phyloP scores from a whole-genome alignment of 2,329 filamentous ascomycete species.

The Alternaria hordeiaustralica region DNA sequence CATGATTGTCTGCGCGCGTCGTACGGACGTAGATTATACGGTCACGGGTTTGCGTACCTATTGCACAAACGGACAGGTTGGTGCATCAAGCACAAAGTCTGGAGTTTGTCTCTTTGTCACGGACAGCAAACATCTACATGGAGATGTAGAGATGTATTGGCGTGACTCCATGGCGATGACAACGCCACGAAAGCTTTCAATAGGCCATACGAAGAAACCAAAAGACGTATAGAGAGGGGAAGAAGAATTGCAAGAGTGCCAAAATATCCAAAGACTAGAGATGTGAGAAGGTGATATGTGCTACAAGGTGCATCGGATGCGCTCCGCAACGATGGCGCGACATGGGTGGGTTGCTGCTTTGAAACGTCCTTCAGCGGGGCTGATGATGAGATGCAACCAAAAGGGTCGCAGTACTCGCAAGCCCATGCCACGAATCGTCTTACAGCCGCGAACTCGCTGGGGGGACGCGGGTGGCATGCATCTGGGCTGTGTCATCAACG shows the following conservation, averaged over 20 bases:
- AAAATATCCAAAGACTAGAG: slow-evolving; percentile 15
- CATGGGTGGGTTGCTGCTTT: slow-evolving; percentile 26
- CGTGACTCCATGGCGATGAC: slow-evolving; percentile 38
- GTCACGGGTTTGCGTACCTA: not conserved
- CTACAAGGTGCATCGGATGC: slow-evolving; percentile 8
- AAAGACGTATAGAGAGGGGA: not conserved
- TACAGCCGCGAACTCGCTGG: slow-evolving; percentile 17
- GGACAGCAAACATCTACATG: slow-evolving; percentile 26
- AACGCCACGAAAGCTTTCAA: slow-evolving; percentile 30
- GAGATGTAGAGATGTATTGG: slow-evolving; percentile 25
- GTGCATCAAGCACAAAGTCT: slow-evolving; percentile 13
- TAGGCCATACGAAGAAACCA: slow-evolving; percentile 23
- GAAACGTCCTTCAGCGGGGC: slow-evolving; percentile 38
- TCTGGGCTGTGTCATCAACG: slow-evolving; percentile 12
- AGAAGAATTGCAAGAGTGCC: slow-evolving; percentile 6
- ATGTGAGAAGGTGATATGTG: slow-evolving; percentile 32
- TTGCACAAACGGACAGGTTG: not conserved
- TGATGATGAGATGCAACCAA: slow-evolving; percentile 39
- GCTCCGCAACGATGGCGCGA: slow-evolving; percentile 18
- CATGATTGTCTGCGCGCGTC: not conserved
- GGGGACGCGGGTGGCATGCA: slow-evolving; percentile 6
- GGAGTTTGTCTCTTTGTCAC: slow-evolving; percentile 24
- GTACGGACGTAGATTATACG: not conserved
- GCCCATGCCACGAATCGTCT: slow-evolving; percentile 16
- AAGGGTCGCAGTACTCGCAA: slow-evolving; percentile 31